Base-by-base conservation (phyloP, 768 basidiomycete species). In the Mycena metata region DNA sequence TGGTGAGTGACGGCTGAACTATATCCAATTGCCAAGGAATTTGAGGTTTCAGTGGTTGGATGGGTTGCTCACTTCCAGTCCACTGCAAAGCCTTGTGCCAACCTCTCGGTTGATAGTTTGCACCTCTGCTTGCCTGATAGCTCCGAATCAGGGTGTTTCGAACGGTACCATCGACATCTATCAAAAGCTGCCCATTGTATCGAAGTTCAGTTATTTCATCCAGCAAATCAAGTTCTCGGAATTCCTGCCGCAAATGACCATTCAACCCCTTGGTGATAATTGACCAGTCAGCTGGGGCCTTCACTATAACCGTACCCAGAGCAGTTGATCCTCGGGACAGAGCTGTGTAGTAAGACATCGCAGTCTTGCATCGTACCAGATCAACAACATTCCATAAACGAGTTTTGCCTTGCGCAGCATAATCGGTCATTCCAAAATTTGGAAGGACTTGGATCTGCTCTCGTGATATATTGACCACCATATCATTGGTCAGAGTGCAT, bases 351-450 rank as follows among this genome's bases (percentile, higher is more conserved):
- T 55, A 39, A 2, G 35, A 21, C 13, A 23, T 9, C 6, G 21
- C n/a, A 23, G 19, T 23, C 23, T 12, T n/a, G 11, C 54, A 36
- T 35, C 21, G 42, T 10, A 5, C 43, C 24, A 57, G 16, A 9
- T 57, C 41, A n/a, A 24, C 13, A 5, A 57, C 24, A 21, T 57
- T 57, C 15, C 26, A 30, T 3, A 10, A 2, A 6, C 54, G n/a
- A 13, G 39, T 23, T 23, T 56, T 56, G 8, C 54, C 54, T 42
- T 56, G 39, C 13, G 54, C 21, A 15, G 39, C 6, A 42, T 56
- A 56, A 16, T 56, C 54, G 1, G 54, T 56, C 54, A 56, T 56
- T 13, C 39, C 36, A 56, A 35, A 39, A 42, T 24, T 42, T 16
- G 54, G 50, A 16, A 51, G 26, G 2, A 51, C 50, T 51, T 8